phyloP scores from a whole-genome alignment of 139 green algal genomes.

The Chlamydomonas sphaeroides region DNA sequence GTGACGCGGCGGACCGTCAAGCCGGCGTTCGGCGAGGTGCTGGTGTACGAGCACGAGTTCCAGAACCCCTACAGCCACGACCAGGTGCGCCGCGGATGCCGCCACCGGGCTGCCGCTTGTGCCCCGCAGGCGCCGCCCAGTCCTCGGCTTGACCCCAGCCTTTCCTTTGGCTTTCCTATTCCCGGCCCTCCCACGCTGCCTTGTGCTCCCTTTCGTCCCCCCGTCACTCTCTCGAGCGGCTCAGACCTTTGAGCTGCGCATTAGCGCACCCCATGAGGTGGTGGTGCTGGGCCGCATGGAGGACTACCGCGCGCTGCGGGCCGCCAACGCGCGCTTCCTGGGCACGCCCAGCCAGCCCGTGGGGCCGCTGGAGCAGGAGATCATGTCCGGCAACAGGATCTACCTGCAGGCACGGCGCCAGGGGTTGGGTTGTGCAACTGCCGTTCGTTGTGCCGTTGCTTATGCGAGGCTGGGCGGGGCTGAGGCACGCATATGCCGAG shows the following conservation, averaged over 20 bases:
- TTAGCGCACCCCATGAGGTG: conserved; percentile 50
- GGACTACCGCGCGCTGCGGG: conserved; percentile 56
- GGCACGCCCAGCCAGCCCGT: conserved; percentile 40
- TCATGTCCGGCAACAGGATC: conserved; percentile 45
- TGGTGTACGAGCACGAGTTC: conserved; percentile 64
- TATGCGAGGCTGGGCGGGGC: too few species aligned
- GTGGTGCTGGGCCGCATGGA: conserved; percentile 47
- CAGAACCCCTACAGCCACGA: conserved; percentile 56
- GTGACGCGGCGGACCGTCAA: conserved; percentile 46
- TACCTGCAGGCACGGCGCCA: conserved; percentile 47
- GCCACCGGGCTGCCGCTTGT: too few species aligned
- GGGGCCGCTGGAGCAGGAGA: conserved; percentile 52
- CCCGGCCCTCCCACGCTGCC: too few species aligned
- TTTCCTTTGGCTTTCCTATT: too few species aligned
- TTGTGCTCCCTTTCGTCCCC: too few species aligned
- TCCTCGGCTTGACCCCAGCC: too few species aligned
- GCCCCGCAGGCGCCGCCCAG: too few species aligned
- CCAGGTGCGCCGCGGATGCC: conserved; percentile 38
- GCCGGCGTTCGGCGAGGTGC: conserved; percentile 53
- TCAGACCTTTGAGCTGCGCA: conserved; percentile 62
- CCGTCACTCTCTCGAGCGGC: too few species aligned
- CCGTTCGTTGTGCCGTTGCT: background rate
- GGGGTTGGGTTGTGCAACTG: background rate
- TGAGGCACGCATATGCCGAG: too few species aligned
- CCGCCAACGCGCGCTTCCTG: conserved; percentile 54